A percentile compares a stretch with the other conserved stretches of the same genome.
Conservation (phyloP, 495 filamentous ascomycete genomes). For the Tuber indicum region DNA sequence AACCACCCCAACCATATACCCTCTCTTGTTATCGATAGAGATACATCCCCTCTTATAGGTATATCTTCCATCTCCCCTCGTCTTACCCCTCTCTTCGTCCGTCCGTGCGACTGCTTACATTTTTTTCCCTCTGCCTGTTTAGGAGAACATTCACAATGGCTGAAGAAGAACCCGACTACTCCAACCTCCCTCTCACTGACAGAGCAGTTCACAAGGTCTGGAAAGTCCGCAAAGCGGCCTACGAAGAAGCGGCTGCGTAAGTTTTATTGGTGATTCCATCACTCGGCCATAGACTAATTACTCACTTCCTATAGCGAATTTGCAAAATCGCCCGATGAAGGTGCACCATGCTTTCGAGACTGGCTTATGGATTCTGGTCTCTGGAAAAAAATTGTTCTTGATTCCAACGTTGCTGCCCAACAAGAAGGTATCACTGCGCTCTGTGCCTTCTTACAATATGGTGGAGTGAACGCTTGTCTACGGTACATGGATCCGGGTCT, state of each 20-base stretch:
- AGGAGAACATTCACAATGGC: conserved; percentile 33
- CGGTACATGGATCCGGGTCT: conserved; percentile 47
- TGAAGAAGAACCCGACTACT: conserved; percentile 42
- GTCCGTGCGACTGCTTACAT: conserved; percentile 7
- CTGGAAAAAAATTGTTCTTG: conserved; percentile 87
- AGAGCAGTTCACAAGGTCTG: conserved; percentile 60
- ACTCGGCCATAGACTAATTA: conserved; percentile 10
- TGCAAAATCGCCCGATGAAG: conserved; percentile 76
- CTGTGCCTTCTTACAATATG: conserved; percentile 84
- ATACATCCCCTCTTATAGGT: conserved; percentile 10
- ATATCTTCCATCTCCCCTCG: conserved; percentile 12
- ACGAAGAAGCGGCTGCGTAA: conserved; percentile 65
- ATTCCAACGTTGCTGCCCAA: conserved; percentile 97
- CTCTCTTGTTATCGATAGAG: neutral
- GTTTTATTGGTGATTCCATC: conserved; percentile 8
- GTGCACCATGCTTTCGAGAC: conserved; percentile 73
- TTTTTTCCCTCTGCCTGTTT: neutral
- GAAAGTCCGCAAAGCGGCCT: conserved; percentile 94
- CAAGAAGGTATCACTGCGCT: conserved; percentile 82
- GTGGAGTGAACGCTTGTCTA: conserved; percentile 68
- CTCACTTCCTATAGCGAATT: conserved; percentile 48
- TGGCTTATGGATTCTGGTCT: conserved; percentile 78
- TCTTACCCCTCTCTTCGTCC: conserved; percentile 25
- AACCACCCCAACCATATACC: conserved; percentile 4
- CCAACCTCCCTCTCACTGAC: conserved; percentile 39